A percentile compares a stretch with the other conserved stretches of the same genome.
phyloP scores from a whole-genome alignment of 164 flowering plant species.

The Nymphaea colorata region DNA sequence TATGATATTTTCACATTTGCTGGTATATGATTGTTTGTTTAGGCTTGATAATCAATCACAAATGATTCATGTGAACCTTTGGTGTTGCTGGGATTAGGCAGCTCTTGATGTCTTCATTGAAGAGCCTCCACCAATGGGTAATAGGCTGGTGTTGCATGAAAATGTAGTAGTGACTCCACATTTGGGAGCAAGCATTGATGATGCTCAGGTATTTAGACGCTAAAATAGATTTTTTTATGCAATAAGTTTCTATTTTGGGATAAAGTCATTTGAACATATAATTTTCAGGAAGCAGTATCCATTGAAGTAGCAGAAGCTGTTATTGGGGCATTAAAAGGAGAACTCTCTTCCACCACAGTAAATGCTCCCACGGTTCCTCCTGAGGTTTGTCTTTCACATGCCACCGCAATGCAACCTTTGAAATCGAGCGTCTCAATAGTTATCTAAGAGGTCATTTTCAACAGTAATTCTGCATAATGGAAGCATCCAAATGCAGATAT shows the following conservation, averaged over 20 bases:
- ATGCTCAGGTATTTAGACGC: conserved; percentile 53
- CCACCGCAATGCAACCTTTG: background rate
- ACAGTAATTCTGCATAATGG: no score
- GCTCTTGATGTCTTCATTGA: conserved; percentile 82
- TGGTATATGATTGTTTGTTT: background rate
- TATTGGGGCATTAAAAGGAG: conserved; percentile 21
- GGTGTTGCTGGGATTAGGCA: conserved; percentile 31
- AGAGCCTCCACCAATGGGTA: conserved; percentile 67
- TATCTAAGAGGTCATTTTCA: no score
- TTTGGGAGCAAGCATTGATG: conserved; percentile 83
- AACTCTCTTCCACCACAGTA: conserved; percentile 20
- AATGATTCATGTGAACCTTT: background rate
- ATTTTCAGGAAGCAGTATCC: conserved; percentile 30
- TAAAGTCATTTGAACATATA: background rate
- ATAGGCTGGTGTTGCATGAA: conserved; percentile 59
- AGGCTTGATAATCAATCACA: background rate
- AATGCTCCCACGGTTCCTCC: conserved; percentile 47
- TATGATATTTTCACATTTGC: no score
- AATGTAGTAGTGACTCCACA: conserved; percentile 75
- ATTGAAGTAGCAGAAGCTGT: conserved; percentile 27
- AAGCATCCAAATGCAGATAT: no score
- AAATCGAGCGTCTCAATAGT: no score
- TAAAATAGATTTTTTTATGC: background rate
- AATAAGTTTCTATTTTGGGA: background rate
- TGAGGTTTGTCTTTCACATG: conserved; percentile 32